These are phyloP conservation scores for Penicillium vulpinum DNA, from an alignment of 2,329 filamentous ascomycete species.

Conservation along the genomic window DNA sequence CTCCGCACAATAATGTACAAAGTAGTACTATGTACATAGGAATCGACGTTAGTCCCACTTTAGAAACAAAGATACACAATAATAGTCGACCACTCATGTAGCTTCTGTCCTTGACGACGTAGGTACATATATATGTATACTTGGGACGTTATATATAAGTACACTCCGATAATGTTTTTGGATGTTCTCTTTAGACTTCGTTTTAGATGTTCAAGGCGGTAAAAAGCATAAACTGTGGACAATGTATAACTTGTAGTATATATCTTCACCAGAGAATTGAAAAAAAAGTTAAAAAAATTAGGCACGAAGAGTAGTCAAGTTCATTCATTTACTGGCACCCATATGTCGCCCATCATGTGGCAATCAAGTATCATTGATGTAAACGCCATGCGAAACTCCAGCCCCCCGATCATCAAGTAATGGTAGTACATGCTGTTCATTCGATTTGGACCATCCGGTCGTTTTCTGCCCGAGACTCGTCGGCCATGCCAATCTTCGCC, in stretches of 20 bases:
- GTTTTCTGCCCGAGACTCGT: conserved; percentile 83
- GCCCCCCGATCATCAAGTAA: conserved; percentile 23
- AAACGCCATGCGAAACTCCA: conserved; percentile 21
- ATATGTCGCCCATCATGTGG: neutral
- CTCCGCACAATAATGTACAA: too few species aligned
- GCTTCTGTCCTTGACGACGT: too few species aligned
- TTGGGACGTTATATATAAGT: too few species aligned
- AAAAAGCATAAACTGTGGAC: too few species aligned
- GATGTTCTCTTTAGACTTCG: too few species aligned
- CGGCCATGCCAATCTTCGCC: conserved; percentile 69
- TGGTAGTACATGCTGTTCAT: conserved; percentile 22
- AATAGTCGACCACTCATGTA: too few species aligned
- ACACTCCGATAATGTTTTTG: too few species aligned
- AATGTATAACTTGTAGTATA: too few species aligned
- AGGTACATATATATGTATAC: too few species aligned
- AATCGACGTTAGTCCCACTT: neutral
- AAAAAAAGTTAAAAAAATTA: too few species aligned
- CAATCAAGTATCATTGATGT: conserved; percentile 1
- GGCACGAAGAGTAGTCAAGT: neutral
- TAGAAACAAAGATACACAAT: neutral
- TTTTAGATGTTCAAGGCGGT: too few species aligned
- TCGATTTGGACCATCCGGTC: conserved; percentile 58
- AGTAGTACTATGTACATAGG: neutral
- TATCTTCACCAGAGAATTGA: too few species aligned
- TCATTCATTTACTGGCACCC: neutral